Base-by-base conservation (phyloP, 2,329 filamentous ascomycete species). In the Pseudocercospora fijiensis region DNA sequence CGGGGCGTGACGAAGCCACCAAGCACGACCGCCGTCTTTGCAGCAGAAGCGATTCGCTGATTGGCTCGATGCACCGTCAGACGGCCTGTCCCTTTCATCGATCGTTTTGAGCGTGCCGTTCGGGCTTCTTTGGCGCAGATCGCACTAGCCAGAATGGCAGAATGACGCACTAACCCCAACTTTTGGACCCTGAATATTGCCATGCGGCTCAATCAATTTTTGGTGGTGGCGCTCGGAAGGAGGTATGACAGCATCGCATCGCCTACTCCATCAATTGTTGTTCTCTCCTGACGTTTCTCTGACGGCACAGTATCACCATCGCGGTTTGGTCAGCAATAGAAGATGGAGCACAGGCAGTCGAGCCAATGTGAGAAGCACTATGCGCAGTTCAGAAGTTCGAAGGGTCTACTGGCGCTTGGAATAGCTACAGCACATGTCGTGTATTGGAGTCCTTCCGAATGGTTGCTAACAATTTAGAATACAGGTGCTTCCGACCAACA, bases 121-220 rank as follows among this genome's bases (percentile, higher is more conserved):
- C 51, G 26, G 22, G 37, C 27, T 60, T 20, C 16, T 24, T 27
- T 16, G 26, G 22, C 57, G 62, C 57, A 64, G 57, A 58, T 64
- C 62, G 22, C 51, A 13, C 53, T 56, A 56, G 53, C 9, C 18
- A 3, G 7, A 20, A 64, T 64, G 61, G 60, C 18, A 3, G 7
- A 20, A 64, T 64, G 61, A 63, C 61, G 61, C 57, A 41, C 57
- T 28, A 22, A 18, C 57, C 57, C 61, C 51, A 41, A 57, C 26
- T 41, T 22, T 53, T 57, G 58, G 37, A 61, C 58, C 58, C 58
- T 58, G 52, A 53, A 58, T 20, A 18, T 10, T 52, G 45, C 41
- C 57, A 53, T 61, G 61, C 56, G 57, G 61, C 61, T 62, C 61
- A 58, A 51, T 43, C 41, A 58, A 30, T 24, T 26, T 52, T 45